These are phyloP conservation scores for Blastobotrys attinorum DNA, from an alignment of 805 yeast species.

Conservation along the genomic window DNA sequence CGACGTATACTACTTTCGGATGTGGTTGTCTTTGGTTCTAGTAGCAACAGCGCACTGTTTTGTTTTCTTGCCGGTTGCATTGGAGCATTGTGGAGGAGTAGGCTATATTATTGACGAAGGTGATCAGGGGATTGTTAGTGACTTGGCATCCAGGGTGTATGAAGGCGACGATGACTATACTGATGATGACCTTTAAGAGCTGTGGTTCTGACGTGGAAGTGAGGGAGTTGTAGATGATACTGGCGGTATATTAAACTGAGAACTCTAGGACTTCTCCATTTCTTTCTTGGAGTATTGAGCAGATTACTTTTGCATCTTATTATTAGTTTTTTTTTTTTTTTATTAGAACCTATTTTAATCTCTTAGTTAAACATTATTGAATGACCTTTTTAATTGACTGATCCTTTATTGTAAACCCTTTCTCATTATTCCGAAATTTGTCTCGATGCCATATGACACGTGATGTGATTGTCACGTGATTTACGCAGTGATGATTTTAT, in stretches of 20 bases:
- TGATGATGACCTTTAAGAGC: conserved; percentile 7
- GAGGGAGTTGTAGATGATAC: not conserved
- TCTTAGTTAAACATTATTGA: too few relatives aligned
- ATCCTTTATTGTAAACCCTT: too few relatives aligned
- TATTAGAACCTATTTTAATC: too few relatives aligned
- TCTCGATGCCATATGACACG: too few relatives aligned
- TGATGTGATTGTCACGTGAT: too few relatives aligned
- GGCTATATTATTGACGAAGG: conserved; percentile 37
- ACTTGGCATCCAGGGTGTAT: conserved; percentile 20
- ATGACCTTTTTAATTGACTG: too few relatives aligned
- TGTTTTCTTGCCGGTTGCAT: conserved; percentile 66
- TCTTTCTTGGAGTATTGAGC: not conserved
- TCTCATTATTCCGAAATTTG: too few relatives aligned
- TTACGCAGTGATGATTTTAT: too few relatives aligned
- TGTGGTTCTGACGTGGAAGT: too few relatives aligned
- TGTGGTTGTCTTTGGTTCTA: conserved; percentile 81
- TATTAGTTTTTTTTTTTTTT: too few relatives aligned
- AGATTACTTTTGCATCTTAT: too few relatives aligned
- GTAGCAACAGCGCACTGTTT: conserved; percentile 75
- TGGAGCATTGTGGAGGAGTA: conserved; percentile 57
- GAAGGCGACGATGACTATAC: conserved; percentile 2
- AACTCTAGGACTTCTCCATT: not conserved
- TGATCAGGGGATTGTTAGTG: conserved; percentile 26
- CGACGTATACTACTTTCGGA: conserved; percentile 84
- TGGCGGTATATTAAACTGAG: not conserved